Evolutionary conservation across 2,329 filamentous ascomycete genomes (phyloP), one percentile per base, ranked within the genome.

Genomic region (Chaetothyriales sp.): DNA sequence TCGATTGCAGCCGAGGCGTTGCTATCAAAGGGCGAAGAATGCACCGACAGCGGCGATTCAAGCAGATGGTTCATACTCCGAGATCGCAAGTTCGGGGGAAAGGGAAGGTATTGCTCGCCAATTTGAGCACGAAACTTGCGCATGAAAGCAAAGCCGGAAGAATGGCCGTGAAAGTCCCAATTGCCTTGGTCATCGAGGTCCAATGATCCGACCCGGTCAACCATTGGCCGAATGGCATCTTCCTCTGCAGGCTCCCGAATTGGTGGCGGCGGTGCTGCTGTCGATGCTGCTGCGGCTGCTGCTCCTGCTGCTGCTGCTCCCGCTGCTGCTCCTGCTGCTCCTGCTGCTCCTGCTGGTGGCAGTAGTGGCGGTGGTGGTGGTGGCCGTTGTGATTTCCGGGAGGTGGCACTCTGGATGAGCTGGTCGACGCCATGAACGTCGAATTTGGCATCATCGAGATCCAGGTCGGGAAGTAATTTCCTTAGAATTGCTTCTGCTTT

Each of bases 91-190:
- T 56, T 52, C 4, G 40, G 29, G 68, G 64, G 83, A 75, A 55
- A 78, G 64, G 62, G 67, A 69, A 61, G 83, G 47, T 92, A 76
- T 58, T 92, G 74, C 55, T 83, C 81, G 45, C 86, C 84, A 59
- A 95, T 86, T 63, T 95, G 85, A 62, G 94, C 86, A 62, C 88
- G 84, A 77, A 98, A 83, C 51, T 86, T 82, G 57, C 81, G 80
- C 60, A 95, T 77, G 66, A 95, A 98, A 56, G 90, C 87, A 44
- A 89, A 78, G 2, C 90, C 89, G 0, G 92, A 97, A 0, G 90
- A 95, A 57, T 86, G 85, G 47, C 92, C 92, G 64, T 94, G 88
- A 62, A 95, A 98, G 67, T 97, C 89, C 82, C 89, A 94, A 61
- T 92, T 82, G 44, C 90, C 90, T 61, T 83, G 81, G 60, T 97